phyloP scores from a whole-genome alignment of 805 yeast species.

The Torulaspora maleeae region DNA sequence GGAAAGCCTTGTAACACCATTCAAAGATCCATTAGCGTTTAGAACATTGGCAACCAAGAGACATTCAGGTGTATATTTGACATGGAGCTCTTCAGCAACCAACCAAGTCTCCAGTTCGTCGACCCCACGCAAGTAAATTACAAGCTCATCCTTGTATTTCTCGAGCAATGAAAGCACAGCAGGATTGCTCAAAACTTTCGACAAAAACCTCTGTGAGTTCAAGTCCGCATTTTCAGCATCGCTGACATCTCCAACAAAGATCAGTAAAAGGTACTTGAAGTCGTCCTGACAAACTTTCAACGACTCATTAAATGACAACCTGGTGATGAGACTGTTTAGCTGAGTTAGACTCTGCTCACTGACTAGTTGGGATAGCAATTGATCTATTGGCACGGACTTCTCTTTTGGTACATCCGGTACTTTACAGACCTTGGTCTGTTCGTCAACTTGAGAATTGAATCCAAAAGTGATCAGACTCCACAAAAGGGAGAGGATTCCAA shows the following conservation, averaged over 20 bases:
- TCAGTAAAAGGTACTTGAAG: conserved; percentile 49
- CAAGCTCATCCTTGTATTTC: conserved; percentile 39
- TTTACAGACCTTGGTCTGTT: conserved; percentile 12
- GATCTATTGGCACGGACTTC: conserved; percentile 12
- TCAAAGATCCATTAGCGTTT: conserved; percentile 39
- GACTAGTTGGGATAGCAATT: conserved; percentile 10
- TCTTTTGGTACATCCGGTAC: conserved; percentile 22
- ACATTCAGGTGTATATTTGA: conserved; percentile 52
- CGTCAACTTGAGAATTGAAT: conserved; percentile 13
- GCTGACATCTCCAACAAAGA: conserved; percentile 46
- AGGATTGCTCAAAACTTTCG: conserved; percentile 44
- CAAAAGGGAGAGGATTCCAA: conserved; percentile 18
- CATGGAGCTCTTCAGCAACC: conserved; percentile 52
- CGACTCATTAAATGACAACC: conserved; percentile 41
- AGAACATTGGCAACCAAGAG: conserved; percentile 51
- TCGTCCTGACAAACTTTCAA: conserved; percentile 38
- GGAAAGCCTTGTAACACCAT: conserved; percentile 36
- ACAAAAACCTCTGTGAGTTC: conserved; percentile 41
- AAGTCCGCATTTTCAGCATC: conserved; percentile 15
- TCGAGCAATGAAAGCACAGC: conserved; percentile 39
- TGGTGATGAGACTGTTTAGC: conserved; percentile 9
- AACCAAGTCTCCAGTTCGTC: conserved; percentile 62
- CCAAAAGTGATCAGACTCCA: conserved; percentile 24
- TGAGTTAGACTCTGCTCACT: conserved; percentile 10
- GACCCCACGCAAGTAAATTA: conserved; percentile 62